These are phyloP conservation scores for Blechomonas ayalai DNA, from an alignment of 208 protist genomes.

Conservation along the genomic window DNA sequence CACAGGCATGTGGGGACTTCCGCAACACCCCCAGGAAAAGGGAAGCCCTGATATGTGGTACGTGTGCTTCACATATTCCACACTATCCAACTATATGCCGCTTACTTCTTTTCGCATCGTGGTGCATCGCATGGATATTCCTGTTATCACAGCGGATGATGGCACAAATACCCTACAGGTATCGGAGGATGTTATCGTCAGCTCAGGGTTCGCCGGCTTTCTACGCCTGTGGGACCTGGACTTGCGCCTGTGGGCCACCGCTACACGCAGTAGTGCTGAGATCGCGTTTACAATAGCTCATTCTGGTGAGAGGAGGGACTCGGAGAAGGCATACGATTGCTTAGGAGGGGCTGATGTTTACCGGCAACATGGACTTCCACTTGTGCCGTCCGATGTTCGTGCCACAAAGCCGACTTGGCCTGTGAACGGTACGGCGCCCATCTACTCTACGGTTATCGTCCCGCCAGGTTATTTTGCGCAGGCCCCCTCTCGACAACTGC, in stretches of 20 bases:
- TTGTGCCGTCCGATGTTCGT: slow-evolving; percentile 4
- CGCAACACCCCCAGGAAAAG: slow-evolving; percentile 13
- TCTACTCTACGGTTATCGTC: slow-evolving; percentile 27
- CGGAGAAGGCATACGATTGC: no score
- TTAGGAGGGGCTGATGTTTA: no score
- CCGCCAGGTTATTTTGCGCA: slow-evolving; percentile 40
- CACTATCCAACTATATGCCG: slow-evolving; percentile 27
- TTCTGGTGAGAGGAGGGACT: no score
- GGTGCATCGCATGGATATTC: neutral
- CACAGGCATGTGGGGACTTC: slow-evolving; percentile 55
- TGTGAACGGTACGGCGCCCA: no score
- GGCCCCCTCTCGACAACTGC: slow-evolving; percentile 42
- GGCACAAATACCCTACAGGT: neutral
- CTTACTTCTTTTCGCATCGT: slow-evolving; percentile 1
- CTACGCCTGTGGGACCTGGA: slow-evolving; percentile 47
- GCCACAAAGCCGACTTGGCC: no score
- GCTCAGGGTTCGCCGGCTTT: slow-evolving; percentile 54
- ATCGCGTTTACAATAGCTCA: slow-evolving; percentile 45
- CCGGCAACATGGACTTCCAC: slow-evolving; percentile 4
- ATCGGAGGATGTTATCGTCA: slow-evolving; percentile 35
- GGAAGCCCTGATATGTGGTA: slow-evolving; percentile 28
- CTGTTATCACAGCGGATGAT: neutral
- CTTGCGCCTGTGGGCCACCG: slow-evolving; percentile 40
- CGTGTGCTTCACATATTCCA: slow-evolving; percentile 49
- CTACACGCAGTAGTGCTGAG: slow-evolving; percentile 35